Conservation (phyloP, 1,139 yeast genomes). For the Taphrina wiesneri region DNA sequence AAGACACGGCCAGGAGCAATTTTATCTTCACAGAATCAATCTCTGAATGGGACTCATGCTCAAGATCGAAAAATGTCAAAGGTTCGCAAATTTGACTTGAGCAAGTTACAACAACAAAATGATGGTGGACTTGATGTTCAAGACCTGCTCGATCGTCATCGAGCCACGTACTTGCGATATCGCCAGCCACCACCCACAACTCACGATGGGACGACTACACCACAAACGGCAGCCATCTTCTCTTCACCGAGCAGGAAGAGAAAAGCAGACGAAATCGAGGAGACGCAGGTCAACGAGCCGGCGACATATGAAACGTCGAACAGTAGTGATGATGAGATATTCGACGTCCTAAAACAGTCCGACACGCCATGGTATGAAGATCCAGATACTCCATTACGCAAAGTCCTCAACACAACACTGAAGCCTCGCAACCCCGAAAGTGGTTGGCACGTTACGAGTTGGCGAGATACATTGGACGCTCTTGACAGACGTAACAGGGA, state of each 20-base stretch:
- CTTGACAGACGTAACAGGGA: background rate
- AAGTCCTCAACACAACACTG: background rate
- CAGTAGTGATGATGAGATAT: background rate
- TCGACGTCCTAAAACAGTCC: background rate
- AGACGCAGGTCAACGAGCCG: background rate
- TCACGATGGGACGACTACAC: background rate
- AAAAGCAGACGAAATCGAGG: slow-evolving; percentile 6
- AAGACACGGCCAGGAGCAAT: background rate
- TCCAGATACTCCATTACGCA: slow-evolving; percentile 10
- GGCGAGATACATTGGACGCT: background rate
- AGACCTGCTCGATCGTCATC: background rate
- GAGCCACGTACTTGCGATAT: background rate
- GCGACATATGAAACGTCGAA: background rate
- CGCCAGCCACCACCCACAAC: background rate
- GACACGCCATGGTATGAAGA: background rate
- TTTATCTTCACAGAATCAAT: background rate
- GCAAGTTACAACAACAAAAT: background rate
- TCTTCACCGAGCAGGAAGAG: background rate
- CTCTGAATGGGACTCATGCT: background rate
- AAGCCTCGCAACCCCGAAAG: background rate
- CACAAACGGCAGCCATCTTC: background rate
- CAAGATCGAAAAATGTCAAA: background rate
- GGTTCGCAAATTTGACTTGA: background rate
- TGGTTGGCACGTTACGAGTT: background rate
- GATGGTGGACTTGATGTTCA: background rate